These are phyloP conservation scores for Geotrichum aggregatum DNA, from an alignment of 1,139 yeast species.

Conservation along the genomic window DNA sequence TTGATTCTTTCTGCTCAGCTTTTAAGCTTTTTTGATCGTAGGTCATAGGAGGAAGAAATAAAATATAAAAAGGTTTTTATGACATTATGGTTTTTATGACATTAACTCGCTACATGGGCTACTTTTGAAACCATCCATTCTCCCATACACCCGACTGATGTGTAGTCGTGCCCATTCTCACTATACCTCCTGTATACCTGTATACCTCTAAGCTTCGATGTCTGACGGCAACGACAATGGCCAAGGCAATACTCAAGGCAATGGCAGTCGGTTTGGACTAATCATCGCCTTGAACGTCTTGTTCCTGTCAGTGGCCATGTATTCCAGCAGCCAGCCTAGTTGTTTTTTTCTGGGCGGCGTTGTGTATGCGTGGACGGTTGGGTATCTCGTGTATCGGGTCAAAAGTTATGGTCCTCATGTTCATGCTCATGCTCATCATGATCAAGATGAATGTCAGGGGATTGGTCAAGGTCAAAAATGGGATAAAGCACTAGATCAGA, in stretches of 20 bases:
- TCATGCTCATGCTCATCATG: too few relatives aligned
- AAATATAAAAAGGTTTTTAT: neutral
- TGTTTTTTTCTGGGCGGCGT: conserved; percentile 1
- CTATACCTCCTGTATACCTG: too few relatives aligned
- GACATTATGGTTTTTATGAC: neutral
- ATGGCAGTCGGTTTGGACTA: neutral
- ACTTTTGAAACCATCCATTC: too few relatives aligned
- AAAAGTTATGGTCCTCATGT: neutral
- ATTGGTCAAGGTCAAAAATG: too few relatives aligned
- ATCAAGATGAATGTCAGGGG: too few relatives aligned
- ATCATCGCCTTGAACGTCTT: neutral
- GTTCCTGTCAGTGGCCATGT: neutral
- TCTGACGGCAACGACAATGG: too few relatives aligned
- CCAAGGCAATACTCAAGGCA: neutral
- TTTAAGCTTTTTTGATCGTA: neutral
- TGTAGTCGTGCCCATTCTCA: too few relatives aligned
- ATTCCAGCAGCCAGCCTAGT: neutral
- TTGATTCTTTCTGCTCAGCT: too few relatives aligned
- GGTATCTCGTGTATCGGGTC: neutral
- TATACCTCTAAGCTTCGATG: too few relatives aligned
- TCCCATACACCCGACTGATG: too few relatives aligned
- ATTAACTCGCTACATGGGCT: too few relatives aligned
- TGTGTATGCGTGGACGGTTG: conserved; percentile 6
- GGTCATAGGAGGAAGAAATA: neutral
- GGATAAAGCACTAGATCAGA: too few relatives aligned